Evolutionary conservation across 1,284 basidiomycete genomes (phyloP), one percentile per base, ranked within the genome.

Genomic region (Trichosporon sp.): DNA sequence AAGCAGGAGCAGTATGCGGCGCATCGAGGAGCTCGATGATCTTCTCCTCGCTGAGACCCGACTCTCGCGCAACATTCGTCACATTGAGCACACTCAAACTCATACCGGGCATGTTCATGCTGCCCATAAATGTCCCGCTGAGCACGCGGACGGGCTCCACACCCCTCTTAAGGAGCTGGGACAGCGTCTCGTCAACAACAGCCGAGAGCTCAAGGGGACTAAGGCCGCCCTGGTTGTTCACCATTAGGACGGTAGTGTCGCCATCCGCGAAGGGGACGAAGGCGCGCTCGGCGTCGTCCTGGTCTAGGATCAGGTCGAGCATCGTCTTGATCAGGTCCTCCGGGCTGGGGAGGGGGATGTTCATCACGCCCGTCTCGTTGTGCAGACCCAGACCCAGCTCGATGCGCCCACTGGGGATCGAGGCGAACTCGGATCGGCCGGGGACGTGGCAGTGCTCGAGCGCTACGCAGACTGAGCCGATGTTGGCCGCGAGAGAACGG

Each of bases 381-480:
- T 83, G 82, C 63, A 83, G 73, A 36, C 82, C 82, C 61, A 83
- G 74, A 46, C 82, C 82, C 62, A 83, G 80, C 73, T 83, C 82
- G 57, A 79, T 73, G n/a, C 79, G 75, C 2, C 80, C 80, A 21
- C 71, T 76, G 9, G 76, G 76, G 52, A 83, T 78, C 62, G 77
- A 74, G 11, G 62, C 60, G 71, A 75, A 79, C 63, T 82, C 82
- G 7, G 74, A 76, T 21, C 82, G 70, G 11, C 82, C 82, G 2
- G 82, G 82, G 14, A 82, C 81, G 70, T 83, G 82, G 69, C 81
- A 83, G 71, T 83, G 82, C 66, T 83, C 82, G 19, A 83, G 75
- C 14, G 81, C 81, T 13, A 78, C 78, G 59, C 80, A 80, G 59
- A 83, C 76, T 0, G 81, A 81, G 33, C 78, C 82, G 56, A 78